phyloP scores from a whole-genome alignment of 2,329 filamentous ascomycete genomes.

The Myriosclerotinia duriaeana region DNA sequence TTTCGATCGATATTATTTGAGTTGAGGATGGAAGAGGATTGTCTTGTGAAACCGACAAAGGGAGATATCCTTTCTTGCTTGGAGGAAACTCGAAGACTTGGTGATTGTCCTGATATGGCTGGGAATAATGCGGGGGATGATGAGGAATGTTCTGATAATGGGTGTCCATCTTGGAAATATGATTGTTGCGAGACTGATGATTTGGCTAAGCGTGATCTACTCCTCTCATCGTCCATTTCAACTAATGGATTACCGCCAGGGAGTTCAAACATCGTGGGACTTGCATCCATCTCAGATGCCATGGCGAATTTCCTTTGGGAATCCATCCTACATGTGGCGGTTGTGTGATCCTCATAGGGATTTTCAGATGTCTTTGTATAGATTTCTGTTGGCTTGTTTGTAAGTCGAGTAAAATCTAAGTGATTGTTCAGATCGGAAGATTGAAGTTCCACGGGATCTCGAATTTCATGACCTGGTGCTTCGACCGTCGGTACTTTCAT shows the following conservation, averaged over 20 bases:
- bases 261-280: slow-evolving; percentile 7
- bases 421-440: background rate
- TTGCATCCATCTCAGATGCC: slow-evolving; percentile 6
- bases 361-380: background rate
- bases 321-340: background rate
- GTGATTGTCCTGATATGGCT: background rate
- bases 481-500: background rate
- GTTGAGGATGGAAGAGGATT: background rate
- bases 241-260: background rate
- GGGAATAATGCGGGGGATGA: background rate
- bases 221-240: slow-evolving; percentile 15
- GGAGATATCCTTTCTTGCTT: slow-evolving; percentile 1
- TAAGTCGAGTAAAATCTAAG: background rate
- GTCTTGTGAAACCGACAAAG: background rate
- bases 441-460: slow-evolving; percentile 4
- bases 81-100: background rate
- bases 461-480: slow-evolving; percentile 3
- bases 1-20: background rate
- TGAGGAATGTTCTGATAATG: background rate
- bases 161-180: background rate
- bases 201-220: background rate
- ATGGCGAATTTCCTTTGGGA: slow-evolving; percentile 1
- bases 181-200: background rate
- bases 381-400: slow-evolving; percentile 6
- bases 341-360: background rate